These are phyloP conservation scores for Sphaerosporella brunnea DNA, from an alignment of 495 filamentous ascomycete species.

Conservation along the genomic window DNA sequence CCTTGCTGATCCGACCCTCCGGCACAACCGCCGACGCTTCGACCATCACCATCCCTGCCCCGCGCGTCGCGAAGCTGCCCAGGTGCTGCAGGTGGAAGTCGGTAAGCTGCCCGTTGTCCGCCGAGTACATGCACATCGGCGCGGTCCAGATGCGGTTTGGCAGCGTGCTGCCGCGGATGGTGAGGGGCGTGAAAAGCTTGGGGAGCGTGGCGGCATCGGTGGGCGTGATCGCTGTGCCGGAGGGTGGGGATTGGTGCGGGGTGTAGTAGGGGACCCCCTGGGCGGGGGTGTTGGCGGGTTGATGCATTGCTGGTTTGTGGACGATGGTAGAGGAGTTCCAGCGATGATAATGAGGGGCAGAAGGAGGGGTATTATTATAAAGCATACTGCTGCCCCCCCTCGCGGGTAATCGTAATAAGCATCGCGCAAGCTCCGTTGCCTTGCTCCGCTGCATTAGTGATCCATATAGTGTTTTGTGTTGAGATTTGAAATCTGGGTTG, in stretches of 20 bases:
- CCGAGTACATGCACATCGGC: conserved; percentile 49
- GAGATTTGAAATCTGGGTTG: too few relatives aligned
- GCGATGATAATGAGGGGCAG: too few relatives aligned
- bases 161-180: conserved; percentile 46
- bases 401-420: too few relatives aligned
- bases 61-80: conserved; percentile 41
- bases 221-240: conserved; percentile 35
- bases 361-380: too few relatives aligned
- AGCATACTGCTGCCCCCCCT: too few relatives aligned
- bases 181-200: conserved; percentile 46
- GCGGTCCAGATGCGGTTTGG: conserved; percentile 50
- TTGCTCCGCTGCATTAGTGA: too few relatives aligned
- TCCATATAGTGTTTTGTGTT: too few relatives aligned
- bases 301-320: background rate
- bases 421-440: too few relatives aligned
- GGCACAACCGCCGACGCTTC: conserved; percentile 55
- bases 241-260: conserved; percentile 36
- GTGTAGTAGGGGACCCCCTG: conserved; percentile 39
- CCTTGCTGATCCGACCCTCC: conserved; percentile 59
- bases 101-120: conserved; percentile 44
- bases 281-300: conserved; percentile 22
- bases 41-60: conserved; percentile 48
- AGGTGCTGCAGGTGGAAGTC: conserved; percentile 39
- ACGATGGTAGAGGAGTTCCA: too few relatives aligned
- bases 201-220: conserved; percentile 35